Evolutionary conservation across 495 filamentous ascomycete species (phyloP), one percentile per base, ranked within the genome.

Genomic region (Aspergillus bertholletiae): DNA sequence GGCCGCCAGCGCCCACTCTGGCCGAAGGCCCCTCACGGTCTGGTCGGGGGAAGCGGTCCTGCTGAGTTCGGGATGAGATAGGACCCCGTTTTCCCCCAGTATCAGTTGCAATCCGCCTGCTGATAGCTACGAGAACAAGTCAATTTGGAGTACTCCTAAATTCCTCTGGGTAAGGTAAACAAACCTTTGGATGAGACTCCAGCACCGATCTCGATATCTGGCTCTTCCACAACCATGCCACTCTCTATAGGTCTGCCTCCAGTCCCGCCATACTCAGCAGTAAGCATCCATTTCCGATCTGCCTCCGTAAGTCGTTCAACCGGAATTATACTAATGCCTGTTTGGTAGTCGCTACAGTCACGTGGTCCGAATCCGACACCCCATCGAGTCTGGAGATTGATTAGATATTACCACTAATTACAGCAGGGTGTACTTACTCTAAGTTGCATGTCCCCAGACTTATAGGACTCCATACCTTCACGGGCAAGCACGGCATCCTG

Each of bases 191-290:
- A 96, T 5, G 92, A 96, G 12, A 97, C 95, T 47, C 94, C 94
- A 39, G 92, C 90, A 40, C 94, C 94, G 55, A 98, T 98, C 68
- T 98, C 94, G 60, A 98, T 98, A 66, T 98, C 94, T 7, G 94
- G 94, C 71, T 98, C 94, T 64, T 98, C 94, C 20, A 97, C 88
- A 13, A 92, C 86, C 70, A 97, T 84, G 18, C 93, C 93, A 22
- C 77, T 74, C 61, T 89, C 88, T 53, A 98, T 88, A 1, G 83
- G 72, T 45, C 82, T 81, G 46, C 92, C 94, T 49, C 94, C 95
- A 55, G 88, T 94, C 34, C 94, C 94, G 56, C 94, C 94, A 58
- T 88, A 96, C 60, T 94, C 90, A 18, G 94, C 94, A 43, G 85
- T 96, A 55, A 96, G 74, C 85, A 97, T 93, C 95, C 95, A 98